Base-by-base conservation (phyloP, 1,284 basidiomycete species). In the Boletus hoseneyae region DNA sequence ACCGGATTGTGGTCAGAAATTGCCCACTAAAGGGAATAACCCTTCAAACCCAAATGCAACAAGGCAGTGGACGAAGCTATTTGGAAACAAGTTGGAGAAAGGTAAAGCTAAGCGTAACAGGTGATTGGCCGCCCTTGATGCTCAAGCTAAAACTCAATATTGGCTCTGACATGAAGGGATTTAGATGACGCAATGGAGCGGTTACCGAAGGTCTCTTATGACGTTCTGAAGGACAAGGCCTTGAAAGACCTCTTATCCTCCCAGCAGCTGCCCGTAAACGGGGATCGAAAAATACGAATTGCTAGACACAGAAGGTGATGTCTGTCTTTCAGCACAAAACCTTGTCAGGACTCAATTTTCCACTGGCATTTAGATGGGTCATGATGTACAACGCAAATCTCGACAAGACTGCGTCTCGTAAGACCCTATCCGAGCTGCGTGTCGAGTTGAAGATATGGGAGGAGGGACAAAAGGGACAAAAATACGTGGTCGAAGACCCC, bases 321-420 rank as follows among this genome's bases (percentile, higher is more conserved):
- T 33, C 19, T 18, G 36, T 23, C 29, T 42, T 39, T 52, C 19
- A n/a, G 11, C 45, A 29, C 32, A 11, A 23, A 4, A 15, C 32
- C 30, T 32, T 33, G 8, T 30, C 45, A 43, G 33, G 15, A 46
- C 40, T 51, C 15, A 43, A 34, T 10, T 8, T 10, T 27, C 37
- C n/a, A n/a, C n/a, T n/a, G n/a, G n/a, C 23, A 16, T 32, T 25
- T 48, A 87, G 85, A 56, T 89, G 83, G 82, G 74, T 85, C 0
- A 77, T 79, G 60, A 58, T 85, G 35, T 83, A 76, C 59, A 89
- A 89, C 54, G 78, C 85, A 18, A 89, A 88, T 61, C 69, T 86
- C 9, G 87, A 89, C 65, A 77, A 76, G 52, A 70, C 72, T n/a
- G 49, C 58, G 16, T 69, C 75, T 40, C 74, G 83, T 25, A 78